These are phyloP conservation scores for Selaginella moellendorffii DNA, from an alignment of 75 land plant genomes.

Conservation along the genomic window DNA sequence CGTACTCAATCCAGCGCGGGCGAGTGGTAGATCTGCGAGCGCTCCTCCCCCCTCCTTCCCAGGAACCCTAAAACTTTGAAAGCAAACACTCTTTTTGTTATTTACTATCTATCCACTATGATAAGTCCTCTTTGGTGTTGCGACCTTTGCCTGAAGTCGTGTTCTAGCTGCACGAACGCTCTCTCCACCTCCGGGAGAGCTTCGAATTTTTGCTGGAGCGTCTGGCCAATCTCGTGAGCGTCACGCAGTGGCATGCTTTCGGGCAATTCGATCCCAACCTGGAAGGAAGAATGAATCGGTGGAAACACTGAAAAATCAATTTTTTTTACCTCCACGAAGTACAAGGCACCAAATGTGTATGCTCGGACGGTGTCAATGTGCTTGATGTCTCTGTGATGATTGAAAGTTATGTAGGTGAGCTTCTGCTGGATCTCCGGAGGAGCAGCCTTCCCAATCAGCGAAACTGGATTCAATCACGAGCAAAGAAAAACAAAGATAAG, in stretches of 20 bases:
- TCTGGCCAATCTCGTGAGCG: conserved; percentile 24
- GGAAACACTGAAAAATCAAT: too few relatives aligned
- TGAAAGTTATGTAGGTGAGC: conserved; percentile 15
- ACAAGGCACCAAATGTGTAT: conserved; percentile 17
- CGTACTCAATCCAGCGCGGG: too few relatives aligned
- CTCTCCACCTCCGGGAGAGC: conserved; percentile 19
- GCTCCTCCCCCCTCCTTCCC: too few relatives aligned
- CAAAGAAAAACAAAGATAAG: too few relatives aligned
- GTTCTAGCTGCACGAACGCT: conserved; percentile 23
- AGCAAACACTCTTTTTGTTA: too few relatives aligned
- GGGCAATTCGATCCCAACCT: conserved; percentile 19
- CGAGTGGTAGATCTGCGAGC: too few relatives aligned
- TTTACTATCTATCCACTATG: too few relatives aligned
- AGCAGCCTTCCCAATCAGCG: conserved; percentile 14
- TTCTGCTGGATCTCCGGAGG: conserved; percentile 15
- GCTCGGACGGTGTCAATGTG: conserved; percentile 17
- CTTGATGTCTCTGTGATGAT: conserved; percentile 10
- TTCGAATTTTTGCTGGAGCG: conserved; percentile 21
- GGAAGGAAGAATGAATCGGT: too few relatives aligned
- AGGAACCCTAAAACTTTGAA: too few relatives aligned
- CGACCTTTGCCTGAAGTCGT: conserved; percentile 9
- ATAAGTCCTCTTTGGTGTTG: too few relatives aligned
- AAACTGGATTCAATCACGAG: conserved; percentile 18
- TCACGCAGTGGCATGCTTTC: conserved; percentile 15
- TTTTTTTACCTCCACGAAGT: conserved; percentile 19